Percentiles rank a stretch among this genome's conserved stretches.
Conservation (phyloP, 805 yeast genomes). For the Lipomyces kockii region DNA sequence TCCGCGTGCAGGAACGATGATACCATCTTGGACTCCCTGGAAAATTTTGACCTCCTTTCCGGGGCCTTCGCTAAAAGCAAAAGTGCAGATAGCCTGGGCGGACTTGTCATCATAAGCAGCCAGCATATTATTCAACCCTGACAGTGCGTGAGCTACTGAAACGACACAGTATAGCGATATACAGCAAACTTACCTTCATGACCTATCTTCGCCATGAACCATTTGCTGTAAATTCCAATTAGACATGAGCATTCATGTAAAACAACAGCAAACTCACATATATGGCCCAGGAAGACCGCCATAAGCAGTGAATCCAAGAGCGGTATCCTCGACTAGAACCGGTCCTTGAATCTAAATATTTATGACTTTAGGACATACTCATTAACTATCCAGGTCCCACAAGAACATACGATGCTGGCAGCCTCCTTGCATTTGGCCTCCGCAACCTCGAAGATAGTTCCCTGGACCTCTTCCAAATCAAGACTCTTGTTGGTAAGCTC, state of each 20-base stretch:
- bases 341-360: slow-evolving; percentile 61
- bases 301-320: slow-evolving; percentile 79
- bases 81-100: slow-evolving; percentile 89
- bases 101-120: slow-evolving; percentile 79
- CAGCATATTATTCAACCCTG: slow-evolving; percentile 75
- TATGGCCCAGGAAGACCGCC: slow-evolving; percentile 94
- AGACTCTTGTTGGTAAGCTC: slow-evolving; percentile 64
- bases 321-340: slow-evolving; percentile 94
- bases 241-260: not conserved
- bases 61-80: slow-evolving; percentile 87
- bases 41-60: slow-evolving; percentile 73
- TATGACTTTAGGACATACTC: not conserved
- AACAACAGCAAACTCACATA: slow-evolving; percentile 44
- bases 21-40: slow-evolving; percentile 71
- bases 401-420: slow-evolving; percentile 52
- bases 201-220: slow-evolving; percentile 84
- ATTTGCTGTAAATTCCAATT: slow-evolving; percentile 54
- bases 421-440: slow-evolving; percentile 79
- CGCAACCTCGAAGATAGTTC: slow-evolving; percentile 80
- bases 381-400: not conserved
- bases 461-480: slow-evolving; percentile 92
- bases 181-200: slow-evolving; percentile 47
- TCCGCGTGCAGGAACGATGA: slow-evolving; percentile 77
- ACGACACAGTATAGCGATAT: no score
- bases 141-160: not conserved